Base-by-base conservation (phyloP, 495 filamentous ascomycete genomes). In the Talaromyces stipitatus region DNA sequence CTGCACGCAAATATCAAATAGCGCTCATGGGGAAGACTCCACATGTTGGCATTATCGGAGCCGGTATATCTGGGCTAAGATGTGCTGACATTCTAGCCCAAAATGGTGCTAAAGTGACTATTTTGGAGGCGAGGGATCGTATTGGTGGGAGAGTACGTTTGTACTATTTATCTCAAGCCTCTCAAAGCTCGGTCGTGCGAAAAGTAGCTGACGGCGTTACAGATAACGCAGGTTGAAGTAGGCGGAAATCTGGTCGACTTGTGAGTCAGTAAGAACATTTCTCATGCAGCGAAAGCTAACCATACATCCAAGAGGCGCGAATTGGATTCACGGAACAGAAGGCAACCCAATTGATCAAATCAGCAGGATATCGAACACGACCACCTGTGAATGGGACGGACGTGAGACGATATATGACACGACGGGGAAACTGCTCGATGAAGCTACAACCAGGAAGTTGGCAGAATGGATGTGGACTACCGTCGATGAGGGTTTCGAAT, bases 281-380 rank as follows among this genome's bases (percentile, higher is more conserved):
- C 10, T 33, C 5, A 2, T n/a, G 33, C 18, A 41, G 18, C n/a
- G n/a, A n/a, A 29, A 28, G 1, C 58, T 58, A 52, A 54, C 65
- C 56, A 63, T 30, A 7, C 56, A 27, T 58, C 12, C 33, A 36
- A 87, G 90, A 20, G 92, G 92, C 5, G 86, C 92, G 6, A 97
- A 97, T 65, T 97, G 92, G 92, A 95, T 96, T 24, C 92, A 97
- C 68, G 94, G 94, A 32, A 87, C 88, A 0, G 79, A 85, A 1
- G 71, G 87, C 50, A 98, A 96, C 65, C 92, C 94, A 4, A 92
- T 98, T 41, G 69, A 88, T 54, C 80, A 87, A 30, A 77, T 98
- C 28, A 91, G 90, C 12, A 78, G 82, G 59, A 71, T 83, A 62
- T 90, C 87, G 0, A 69, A 78, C 2, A 90, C 89, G 0, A 59